Evolutionary conservation across 169 alveolate genomes (phyloP).

Genomic region (Plasmodium fragile): DNA sequence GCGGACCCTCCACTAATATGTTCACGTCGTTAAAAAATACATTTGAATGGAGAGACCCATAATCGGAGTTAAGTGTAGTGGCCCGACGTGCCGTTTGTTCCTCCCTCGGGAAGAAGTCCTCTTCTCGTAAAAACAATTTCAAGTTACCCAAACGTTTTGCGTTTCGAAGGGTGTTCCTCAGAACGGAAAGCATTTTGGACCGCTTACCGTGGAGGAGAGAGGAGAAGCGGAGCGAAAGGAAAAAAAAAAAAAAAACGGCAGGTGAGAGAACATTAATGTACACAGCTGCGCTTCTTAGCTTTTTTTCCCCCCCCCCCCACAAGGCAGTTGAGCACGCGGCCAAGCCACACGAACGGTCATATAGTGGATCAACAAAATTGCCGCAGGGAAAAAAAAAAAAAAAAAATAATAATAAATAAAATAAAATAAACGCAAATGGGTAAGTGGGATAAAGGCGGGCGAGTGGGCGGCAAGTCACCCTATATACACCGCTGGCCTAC

Average conservation of each 20-base stretch:
- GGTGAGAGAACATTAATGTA: neutral
- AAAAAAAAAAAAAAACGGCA: neutral
- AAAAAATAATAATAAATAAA: neutral
- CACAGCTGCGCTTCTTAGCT: neutral
- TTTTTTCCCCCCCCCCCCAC: neutral
- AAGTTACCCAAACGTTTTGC: constrained; percentile 10
- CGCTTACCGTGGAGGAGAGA: neutral
- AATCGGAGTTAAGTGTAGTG: neutral
- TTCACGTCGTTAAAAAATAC: constrained; percentile 50
- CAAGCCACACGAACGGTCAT: neutral
- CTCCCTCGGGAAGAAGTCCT: neutral
- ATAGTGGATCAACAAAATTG: neutral
- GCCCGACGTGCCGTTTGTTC: neutral
- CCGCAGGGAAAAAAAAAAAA: neutral
- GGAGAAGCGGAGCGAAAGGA: neutral
- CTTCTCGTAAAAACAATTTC: constrained; percentile 40
- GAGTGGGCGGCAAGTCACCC: neutral
- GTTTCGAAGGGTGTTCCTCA: constrained; percentile 32
- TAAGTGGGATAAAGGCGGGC: neutral
- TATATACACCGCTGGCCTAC: neutral
- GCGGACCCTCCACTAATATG: constrained; percentile 9
- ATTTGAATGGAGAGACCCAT: neutral
- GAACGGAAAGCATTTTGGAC: constrained; percentile 37
- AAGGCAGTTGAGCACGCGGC: neutral
- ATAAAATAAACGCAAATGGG: neutral